Conservation (phyloP, 192 early-diverging fungal species). For the Coemansia sp. region DNA sequence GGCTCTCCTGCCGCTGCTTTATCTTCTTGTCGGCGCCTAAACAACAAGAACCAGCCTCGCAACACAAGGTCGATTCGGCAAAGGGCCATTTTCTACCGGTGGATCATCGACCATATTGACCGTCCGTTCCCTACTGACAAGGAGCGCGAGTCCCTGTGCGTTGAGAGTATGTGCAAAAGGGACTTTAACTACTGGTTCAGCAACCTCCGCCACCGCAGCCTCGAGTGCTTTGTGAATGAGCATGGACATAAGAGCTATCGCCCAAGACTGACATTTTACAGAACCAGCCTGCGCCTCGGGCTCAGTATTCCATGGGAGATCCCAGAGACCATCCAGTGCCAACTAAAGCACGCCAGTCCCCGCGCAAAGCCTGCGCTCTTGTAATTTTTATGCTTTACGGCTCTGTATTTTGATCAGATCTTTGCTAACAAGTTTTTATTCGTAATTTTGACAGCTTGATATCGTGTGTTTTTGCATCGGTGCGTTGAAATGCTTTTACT, state of each 20-base stretch:
- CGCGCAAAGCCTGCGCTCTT: too few relatives aligned
- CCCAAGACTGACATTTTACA: constrained; percentile 25
- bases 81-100: constrained; percentile 18
- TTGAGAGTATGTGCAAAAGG: constrained; percentile 14
- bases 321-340: constrained; percentile 10
- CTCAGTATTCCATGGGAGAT: constrained; percentile 23
- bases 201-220: constrained; percentile 45
- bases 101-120: constrained; percentile 27
- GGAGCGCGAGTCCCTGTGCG: neutral
- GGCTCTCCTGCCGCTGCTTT: too few relatives aligned
- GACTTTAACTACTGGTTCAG: constrained; percentile 52
- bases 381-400: too few relatives aligned
- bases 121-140: constrained; percentile 35
- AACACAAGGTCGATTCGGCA: constrained; percentile 15
- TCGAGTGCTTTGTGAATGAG: constrained; percentile 1
- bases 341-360: constrained; percentile 5
- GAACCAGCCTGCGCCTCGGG: constrained; percentile 17
- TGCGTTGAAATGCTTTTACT: too few relatives aligned
- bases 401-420: too few relatives aligned
- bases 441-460: too few relatives aligned
- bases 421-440: too few relatives aligned
- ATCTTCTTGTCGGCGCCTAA: too few relatives aligned
- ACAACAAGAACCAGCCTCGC: constrained; percentile 13
- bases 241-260: constrained; percentile 16
- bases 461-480: too few relatives aligned